Base-by-base conservation (phyloP, 2,329 filamentous ascomycete species). In the Hymenoscyphus fraxineus region DNA sequence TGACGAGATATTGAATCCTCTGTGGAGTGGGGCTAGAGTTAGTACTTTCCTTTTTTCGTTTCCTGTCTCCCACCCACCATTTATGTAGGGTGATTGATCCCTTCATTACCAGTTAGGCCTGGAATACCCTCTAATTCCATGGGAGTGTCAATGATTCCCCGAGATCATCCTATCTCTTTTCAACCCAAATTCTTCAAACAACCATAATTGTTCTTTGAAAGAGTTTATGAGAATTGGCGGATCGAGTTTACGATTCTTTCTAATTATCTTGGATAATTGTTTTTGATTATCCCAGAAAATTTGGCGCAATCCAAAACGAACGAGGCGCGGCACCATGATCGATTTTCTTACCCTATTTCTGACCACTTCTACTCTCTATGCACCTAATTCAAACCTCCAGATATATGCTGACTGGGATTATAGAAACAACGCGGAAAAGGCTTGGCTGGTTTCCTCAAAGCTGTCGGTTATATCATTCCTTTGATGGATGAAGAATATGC, bases 401-500 rank as follows among this genome's bases (percentile, higher is more conserved):
- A 12, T 19, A 51, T 19, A 62, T 38, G 51, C 61, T 66, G 58
- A 66, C 62, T 55, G n/a, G 13, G 68, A 13, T 6, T 7, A 9
- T 35, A 38, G 55, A 97, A 97, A 79, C 95, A 99, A 79, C 88
- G 95, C 74, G 95, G 95, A 68, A 99, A 99, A 77, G 93, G 94
- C 72, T 83, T 99, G 56, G 94, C 95, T 31, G 94, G 93, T 15
- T 99, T 97, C 78, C 82, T 99, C 67, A 99, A 99, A 80, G 95
- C 95, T 58, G 94, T 99, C 55, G 95, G 95, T 32, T 98, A 95
- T 77, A 97, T 99, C 74, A 98, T 99, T 68, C 95, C 95, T 4
- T 85, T 99, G 61, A 99, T 99, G 95, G 95, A 99, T 79, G 95
- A 99, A 78, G 95, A 99, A 75, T 98, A 97, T 77, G 94, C 95